Conservation (phyloP, 2,329 filamentous ascomycete genomes). For the Fusarium sp. region DNA sequence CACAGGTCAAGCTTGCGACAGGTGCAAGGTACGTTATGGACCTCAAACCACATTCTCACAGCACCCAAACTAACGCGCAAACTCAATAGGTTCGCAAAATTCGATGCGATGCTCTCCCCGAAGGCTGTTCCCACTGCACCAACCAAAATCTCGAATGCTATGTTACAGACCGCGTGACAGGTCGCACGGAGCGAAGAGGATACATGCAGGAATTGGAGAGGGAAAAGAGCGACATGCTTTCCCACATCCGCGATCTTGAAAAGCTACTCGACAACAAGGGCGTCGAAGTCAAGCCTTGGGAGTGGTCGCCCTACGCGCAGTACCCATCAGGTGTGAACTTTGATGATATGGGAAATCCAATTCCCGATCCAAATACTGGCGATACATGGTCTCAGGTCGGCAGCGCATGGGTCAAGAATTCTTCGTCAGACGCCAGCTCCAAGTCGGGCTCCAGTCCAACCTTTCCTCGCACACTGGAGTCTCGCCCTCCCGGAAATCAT, state of each 20-base stretch:
- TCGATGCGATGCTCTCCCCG: constrained; percentile 82
- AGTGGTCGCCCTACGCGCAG: constrained; percentile 49
- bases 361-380: constrained; percentile 37
- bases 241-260: constrained; percentile 76
- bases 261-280: constrained; percentile 71
- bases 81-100: constrained; percentile 79
- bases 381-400: constrained; percentile 51
- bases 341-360: constrained; percentile 44
- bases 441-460: constrained; percentile 39
- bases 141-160: constrained; percentile 82
- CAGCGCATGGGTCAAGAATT: constrained; percentile 52
- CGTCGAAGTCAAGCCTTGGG: constrained; percentile 68
- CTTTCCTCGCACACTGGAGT: constrained; percentile 53
- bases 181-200: constrained; percentile 81
- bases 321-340: constrained; percentile 43
- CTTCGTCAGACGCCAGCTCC: constrained; percentile 8
- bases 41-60: background rate
- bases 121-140: constrained; percentile 84
- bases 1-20: constrained; percentile 88
- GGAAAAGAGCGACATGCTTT: constrained; percentile 74
- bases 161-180: constrained; percentile 88
- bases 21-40: constrained; percentile 76
- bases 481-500: constrained; percentile 69
- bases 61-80: constrained; percentile 19
- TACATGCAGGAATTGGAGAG: constrained; percentile 82